Percentiles rank a stretch among this genome's conserved stretches.
phyloP scores from a whole-genome alignment of 805 yeast genomes.

The Metschnikowia reukaufii region DNA sequence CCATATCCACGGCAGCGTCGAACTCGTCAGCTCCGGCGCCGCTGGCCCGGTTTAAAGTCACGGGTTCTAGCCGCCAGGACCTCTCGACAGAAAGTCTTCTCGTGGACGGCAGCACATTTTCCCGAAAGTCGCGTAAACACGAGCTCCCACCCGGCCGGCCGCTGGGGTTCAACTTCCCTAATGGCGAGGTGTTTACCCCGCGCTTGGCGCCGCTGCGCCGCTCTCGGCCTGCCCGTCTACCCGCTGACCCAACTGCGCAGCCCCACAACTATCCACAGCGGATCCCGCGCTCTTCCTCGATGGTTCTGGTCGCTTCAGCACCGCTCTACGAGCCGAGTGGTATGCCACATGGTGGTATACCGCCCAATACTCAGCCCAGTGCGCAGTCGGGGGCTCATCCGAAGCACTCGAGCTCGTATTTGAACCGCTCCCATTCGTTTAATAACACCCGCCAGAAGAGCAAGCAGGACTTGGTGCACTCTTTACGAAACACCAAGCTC shows the following conservation, averaged over 20 bases:
- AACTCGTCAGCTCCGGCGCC: constrained; percentile 1
- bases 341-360: neutral
- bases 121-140: constrained; percentile 35
- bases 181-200: constrained; percentile 55
- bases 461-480: constrained; percentile 23
- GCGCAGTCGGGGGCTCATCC: neutral
- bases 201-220: constrained; percentile 42
- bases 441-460: constrained; percentile 19
- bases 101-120: constrained; percentile 39
- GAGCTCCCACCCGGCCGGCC: constrained; percentile 10
- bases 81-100: constrained; percentile 42
- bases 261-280: neutral
- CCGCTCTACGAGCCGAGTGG: neutral
- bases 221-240: constrained; percentile 36
- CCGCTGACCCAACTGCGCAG: constrained; percentile 6
- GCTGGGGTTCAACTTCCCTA: constrained; percentile 45
- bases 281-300: constrained; percentile 12
- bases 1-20: constrained; percentile 7
- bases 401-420: neutral
- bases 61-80: constrained; percentile 10
- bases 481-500: constrained; percentile 23
- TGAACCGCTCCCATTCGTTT: constrained; percentile 18
- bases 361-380: no score
- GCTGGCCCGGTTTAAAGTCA: constrained; percentile 6
- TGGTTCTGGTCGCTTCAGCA: constrained; percentile 16